A percentile compares a stretch with the other conserved stretches of the same genome.
These are phyloP conservation scores for Pneumocystis sp. DNA, from an alignment of 1,139 yeast genomes.

Conservation along the genomic window DNA sequence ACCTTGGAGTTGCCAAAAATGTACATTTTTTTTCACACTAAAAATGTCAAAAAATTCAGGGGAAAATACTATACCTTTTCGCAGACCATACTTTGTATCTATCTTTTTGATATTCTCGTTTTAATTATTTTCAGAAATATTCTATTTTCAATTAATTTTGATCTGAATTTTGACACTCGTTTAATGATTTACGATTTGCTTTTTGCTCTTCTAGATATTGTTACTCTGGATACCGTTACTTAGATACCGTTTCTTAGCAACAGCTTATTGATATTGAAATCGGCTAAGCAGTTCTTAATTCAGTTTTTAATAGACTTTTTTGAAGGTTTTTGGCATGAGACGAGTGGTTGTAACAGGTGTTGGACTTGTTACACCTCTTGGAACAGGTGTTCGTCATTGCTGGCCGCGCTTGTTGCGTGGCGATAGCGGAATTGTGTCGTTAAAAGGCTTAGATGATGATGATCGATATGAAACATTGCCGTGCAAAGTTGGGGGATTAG, in stretches of 20 bases:
- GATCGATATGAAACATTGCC: slow-evolving; percentile 45
- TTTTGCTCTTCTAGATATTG: background rate
- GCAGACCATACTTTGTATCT: background rate
- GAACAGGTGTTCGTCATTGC: slow-evolving; percentile 38
- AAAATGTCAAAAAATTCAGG: background rate
- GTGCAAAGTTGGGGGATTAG: slow-evolving; percentile 57
- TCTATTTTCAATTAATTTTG: too few relatives aligned
- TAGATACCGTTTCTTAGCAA: background rate
- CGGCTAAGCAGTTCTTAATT: background rate
- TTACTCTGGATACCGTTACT: background rate
- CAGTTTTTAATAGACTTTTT: too few relatives aligned
- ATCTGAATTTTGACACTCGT: too few relatives aligned
- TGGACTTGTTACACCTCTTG: slow-evolving; percentile 76
- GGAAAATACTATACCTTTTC: background rate
- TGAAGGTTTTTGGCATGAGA: slow-evolving; percentile 13
- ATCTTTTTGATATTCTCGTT: background rate
- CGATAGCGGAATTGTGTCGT: slow-evolving; percentile 24
- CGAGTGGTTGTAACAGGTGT: slow-evolving; percentile 87
- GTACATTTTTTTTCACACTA: background rate
- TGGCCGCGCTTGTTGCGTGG: slow-evolving; percentile 26
- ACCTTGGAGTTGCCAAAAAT: slow-evolving; percentile 1
- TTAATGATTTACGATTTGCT: too few relatives aligned
- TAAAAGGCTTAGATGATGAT: slow-evolving; percentile 30
- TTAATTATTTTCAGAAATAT: too few relatives aligned
- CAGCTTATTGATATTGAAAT: background rate